Conservation (phyloP, 805 yeast species). For the Suhomyces faveliae region DNA sequence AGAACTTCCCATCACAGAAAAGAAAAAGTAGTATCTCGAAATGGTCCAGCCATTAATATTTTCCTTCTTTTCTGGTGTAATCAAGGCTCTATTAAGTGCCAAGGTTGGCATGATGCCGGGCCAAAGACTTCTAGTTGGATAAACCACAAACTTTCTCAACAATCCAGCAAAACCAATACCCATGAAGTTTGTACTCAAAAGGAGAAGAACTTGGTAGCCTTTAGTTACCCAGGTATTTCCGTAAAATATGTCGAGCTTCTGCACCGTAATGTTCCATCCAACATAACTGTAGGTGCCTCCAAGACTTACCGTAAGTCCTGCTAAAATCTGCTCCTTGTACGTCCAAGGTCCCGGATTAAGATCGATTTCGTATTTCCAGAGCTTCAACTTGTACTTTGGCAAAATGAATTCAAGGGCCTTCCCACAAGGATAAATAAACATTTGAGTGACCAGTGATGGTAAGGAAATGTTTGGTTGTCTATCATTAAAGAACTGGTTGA, state of each 20-base stretch:
- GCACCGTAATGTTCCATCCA: conserved; percentile 18
- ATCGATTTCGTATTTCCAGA: conserved; percentile 11
- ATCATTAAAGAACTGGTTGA: conserved; percentile 55
- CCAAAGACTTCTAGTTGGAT: conserved; percentile 17
- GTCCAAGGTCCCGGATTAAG: conserved; percentile 67
- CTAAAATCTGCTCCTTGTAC: conserved; percentile 63
- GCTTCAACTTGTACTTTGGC: conserved; percentile 31
- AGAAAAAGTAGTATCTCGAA: conserved; percentile 32
- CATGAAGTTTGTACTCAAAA: conserved; percentile 15
- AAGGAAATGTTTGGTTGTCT: conserved; percentile 50
- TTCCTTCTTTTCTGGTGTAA: conserved; percentile 27
- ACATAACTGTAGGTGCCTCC: conserved; percentile 27
- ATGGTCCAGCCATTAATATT: conserved; percentile 19
- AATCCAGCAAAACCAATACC: conserved; percentile 21
- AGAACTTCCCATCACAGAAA: conserved; percentile 25
- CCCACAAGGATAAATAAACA: conserved; percentile 48
- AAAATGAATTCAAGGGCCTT: conserved; percentile 28
- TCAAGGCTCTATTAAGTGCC: conserved; percentile 48
- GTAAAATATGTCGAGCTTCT: conserved; percentile 26
- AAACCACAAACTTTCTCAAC: conserved; percentile 16
- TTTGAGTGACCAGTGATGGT: conserved; percentile 43
- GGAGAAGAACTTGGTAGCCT: conserved; percentile 16
- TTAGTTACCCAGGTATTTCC: conserved; percentile 22
- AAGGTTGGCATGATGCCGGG: conserved; percentile 38
- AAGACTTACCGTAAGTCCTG: conserved; percentile 45